phyloP scores from a whole-genome alignment of 768 basidiomycete genomes.

The Tubosaeta brunneosetosa region DNA sequence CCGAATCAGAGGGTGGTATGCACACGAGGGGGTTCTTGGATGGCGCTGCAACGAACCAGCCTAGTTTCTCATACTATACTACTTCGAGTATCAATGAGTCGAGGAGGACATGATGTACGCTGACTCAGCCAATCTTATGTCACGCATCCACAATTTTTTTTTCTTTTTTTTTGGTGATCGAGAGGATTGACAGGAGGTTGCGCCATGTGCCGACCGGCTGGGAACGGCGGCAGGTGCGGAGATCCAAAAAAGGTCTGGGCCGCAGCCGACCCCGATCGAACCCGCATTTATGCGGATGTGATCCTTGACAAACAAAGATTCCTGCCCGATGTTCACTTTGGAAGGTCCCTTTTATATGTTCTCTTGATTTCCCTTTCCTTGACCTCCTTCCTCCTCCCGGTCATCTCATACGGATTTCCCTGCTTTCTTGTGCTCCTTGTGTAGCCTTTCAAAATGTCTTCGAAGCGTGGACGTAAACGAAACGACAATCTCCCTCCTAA shows the following conservation, averaged over 20 bases:
- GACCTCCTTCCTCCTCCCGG: constrained; percentile 29
- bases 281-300: constrained; percentile 32
- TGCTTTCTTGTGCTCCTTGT: constrained; percentile 2
- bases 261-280: constrained; percentile 36
- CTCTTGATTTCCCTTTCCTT: constrained; percentile 34
- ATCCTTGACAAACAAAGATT: constrained; percentile 35
- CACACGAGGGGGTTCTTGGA: constrained; percentile 25
- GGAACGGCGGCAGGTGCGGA: constrained; percentile 30
- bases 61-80: background rate
- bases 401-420: constrained; percentile 21
- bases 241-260: constrained; percentile 34
- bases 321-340: constrained; percentile 30
- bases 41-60: constrained; percentile 4
- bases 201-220: constrained; percentile 14
- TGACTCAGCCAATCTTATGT: background rate
- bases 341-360: constrained; percentile 37
- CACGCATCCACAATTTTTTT: background rate
- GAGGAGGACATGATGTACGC: background rate
- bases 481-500: constrained; percentile 58
- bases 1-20: constrained; percentile 23
- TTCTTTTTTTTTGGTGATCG: constrained; percentile 11
- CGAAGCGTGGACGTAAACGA: constrained; percentile 82
- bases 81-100: too few species aligned
- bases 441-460: constrained; percentile 52
- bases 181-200: constrained; percentile 17